These are phyloP conservation scores for Lachnellula suecica DNA, from an alignment of 2,329 filamentous ascomycete species.

Conservation along the genomic window DNA sequence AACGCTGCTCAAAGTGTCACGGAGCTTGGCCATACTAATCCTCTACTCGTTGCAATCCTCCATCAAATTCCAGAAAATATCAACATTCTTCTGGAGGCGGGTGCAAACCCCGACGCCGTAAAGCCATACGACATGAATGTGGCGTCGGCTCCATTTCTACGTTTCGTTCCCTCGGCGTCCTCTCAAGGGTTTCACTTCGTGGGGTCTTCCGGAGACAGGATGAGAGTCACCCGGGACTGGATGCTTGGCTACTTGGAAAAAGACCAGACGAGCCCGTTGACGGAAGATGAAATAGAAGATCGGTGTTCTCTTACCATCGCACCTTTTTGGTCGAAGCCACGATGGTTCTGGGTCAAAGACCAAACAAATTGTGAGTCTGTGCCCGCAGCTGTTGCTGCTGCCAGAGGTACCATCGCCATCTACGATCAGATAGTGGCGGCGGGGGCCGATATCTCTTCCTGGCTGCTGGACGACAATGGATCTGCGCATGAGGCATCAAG, in stretches of 20 bases:
- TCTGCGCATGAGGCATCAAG: not conserved
- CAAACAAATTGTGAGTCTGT: not conserved
- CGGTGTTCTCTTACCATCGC: not conserved
- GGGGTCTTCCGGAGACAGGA: no score
- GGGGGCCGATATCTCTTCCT: not conserved
- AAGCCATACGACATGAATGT: not conserved
- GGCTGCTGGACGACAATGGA: not conserved
- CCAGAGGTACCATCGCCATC: not conserved
- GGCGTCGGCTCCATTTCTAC: not conserved
- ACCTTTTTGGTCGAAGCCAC: not conserved
- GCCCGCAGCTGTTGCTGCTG: not conserved
- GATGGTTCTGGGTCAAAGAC: not conserved
- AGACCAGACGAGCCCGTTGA: not conserved
- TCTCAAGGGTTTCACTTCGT: not conserved
- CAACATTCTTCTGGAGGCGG: not conserved
- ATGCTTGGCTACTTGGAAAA: not conserved
- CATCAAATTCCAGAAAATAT: not conserved
- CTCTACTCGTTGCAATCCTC: not conserved
- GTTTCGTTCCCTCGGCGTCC: not conserved
- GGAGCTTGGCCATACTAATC: not conserved
- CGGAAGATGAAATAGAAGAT: not conserved
- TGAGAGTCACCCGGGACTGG: not conserved
- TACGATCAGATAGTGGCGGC: not conserved
- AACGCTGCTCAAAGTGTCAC: not conserved
- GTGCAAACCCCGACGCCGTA: not conserved